Base-by-base conservation (phyloP, 441 rosid genomes). In the Pelargonium cotyledonis region DNA sequence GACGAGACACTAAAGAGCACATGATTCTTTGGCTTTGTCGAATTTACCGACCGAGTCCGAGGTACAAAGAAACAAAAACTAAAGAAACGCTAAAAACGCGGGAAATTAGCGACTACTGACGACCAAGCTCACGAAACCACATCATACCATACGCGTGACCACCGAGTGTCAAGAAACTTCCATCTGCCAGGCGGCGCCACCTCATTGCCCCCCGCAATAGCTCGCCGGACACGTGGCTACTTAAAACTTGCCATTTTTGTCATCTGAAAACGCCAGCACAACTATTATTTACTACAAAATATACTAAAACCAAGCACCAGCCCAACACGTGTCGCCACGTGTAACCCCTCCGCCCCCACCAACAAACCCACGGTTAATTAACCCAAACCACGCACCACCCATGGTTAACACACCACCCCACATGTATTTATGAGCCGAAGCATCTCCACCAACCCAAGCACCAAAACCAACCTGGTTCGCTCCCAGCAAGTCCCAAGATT, bases 241-340 rank as follows among this genome's bases (percentile, higher is more conserved):
- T 10, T 3, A 16, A 1, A 23, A 12, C 3, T 72, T 26, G 26
- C 57, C 57, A 46, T 69, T 21, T 3, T 5, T 61, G 3, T 66
- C 15, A 38, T 51, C 6, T 3, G 60, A 73, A 64, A 67, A 46
- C 1, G 65, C 58, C 74, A 72, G 41, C 68, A n/a, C 67, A 35
- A 57, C 35, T 2, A 31, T 31, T 31, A 1, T 31, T 31, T 31
- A 31, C 35, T 31, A 1, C 35, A 31, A 31, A 31, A 31, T 31
- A 31, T 4, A 31, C 1, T 31, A 49, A 49, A 8, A 10, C 7
- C 57, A 4, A 16, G n/a, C 41, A 8, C 12, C 58, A 47, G 29
- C 73, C 60, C 60, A 64, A 77, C 89, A 81, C 88, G 84, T 84
- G 89, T 79, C 71, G 66, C 67, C 75, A 77, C 79, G 65, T 69